Base-by-base conservation (phyloP, 2,329 filamentous ascomycete genomes). In the Spiromastix sp. region DNA sequence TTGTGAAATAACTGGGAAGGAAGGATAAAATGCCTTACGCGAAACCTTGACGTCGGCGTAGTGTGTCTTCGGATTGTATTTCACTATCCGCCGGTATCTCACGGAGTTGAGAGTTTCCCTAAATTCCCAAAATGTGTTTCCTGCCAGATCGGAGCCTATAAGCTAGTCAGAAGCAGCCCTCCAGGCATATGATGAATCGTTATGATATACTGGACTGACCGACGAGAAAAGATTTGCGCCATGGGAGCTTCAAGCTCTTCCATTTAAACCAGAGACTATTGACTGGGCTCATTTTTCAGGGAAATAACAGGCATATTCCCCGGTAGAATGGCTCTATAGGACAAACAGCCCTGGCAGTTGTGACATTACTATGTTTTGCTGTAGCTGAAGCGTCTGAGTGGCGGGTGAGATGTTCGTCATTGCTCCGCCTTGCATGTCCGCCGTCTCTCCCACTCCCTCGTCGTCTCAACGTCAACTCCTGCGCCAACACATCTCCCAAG, bases 91-190 rank as follows among this genome's bases (percentile, higher is more conserved):
- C 24, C 76, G 67, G 42, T 64, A 63, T 28, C 74, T 67, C 26
- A 61, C 57, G 25, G 68, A 54, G 44, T 74, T 72, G 37, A 74
- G 42, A 12, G 62, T 57, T 49, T 77, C 73, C 49, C 71, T 72
- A 56, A 79, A 79, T 49, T 78, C 74, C 75, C 75, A 80, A 54
- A 70, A 80, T 7, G 74, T 79, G 56, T 79, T 79, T 41, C 75
- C 75, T 13, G 66, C 54, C 31, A 80, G 64, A 54, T 80, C 75
- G 45, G 67, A 63, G 50, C 75, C 75, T 76, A 48, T 20, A 25
- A 39, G 24, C 10, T 37, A 5, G 32, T 36, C 18, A 37, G 21
- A 34, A 44, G 36, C 20, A 17, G 18, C 20, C 29, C 8, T n/a
- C 22, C 16, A 33, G 31, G 27, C 24, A 12, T 32, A 13, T 13